Percentiles rank a stretch among this genome's conserved stretches.
These are phyloP conservation scores for Claviceps spartinae DNA, from an alignment of 2,329 filamentous ascomycete species.

Conservation along the genomic window DNA sequence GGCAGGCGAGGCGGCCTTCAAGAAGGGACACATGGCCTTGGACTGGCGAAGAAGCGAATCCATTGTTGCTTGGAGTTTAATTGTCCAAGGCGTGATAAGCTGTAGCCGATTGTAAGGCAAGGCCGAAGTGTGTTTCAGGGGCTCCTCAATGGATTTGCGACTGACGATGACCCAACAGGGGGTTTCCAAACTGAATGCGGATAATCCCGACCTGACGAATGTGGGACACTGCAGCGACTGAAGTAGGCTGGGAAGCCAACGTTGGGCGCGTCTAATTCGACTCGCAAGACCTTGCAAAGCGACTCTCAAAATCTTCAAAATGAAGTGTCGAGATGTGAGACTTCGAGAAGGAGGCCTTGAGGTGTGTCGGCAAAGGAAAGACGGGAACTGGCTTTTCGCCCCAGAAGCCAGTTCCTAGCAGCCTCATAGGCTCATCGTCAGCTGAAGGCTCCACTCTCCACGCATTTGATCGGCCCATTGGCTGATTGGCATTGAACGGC, in stretches of 20 bases:
- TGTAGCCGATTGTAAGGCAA: neutral
- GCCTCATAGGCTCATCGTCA: too few relatives aligned
- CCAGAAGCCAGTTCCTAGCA: too few relatives aligned
- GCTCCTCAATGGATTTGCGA: neutral
- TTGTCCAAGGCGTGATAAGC: neutral
- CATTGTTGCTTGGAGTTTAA: conserved; percentile 39
- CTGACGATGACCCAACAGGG: neutral
- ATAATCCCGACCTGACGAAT: neutral
- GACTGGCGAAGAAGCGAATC: conserved; percentile 91
- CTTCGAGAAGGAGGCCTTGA: neutral
- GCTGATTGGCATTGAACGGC: neutral
- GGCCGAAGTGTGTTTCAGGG: neutral
- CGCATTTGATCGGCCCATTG: neutral
- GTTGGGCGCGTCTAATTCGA: neutral
- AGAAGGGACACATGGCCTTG: conserved; percentile 91
- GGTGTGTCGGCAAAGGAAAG: neutral
- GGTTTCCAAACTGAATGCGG: neutral
- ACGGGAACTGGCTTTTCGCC: too few relatives aligned
- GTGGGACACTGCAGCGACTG: neutral
- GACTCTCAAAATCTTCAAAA: neutral
- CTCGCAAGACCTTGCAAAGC: conserved; percentile 1
- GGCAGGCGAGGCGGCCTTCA: conserved; percentile 85
- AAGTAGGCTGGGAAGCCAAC: neutral
- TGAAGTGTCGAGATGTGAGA: neutral
- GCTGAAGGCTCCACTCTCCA: too few relatives aligned